Percentiles rank a stretch among this genome's conserved stretches.
Conservation (phyloP, 768 basidiomycete species). For the Calocera viscosa region DNA sequence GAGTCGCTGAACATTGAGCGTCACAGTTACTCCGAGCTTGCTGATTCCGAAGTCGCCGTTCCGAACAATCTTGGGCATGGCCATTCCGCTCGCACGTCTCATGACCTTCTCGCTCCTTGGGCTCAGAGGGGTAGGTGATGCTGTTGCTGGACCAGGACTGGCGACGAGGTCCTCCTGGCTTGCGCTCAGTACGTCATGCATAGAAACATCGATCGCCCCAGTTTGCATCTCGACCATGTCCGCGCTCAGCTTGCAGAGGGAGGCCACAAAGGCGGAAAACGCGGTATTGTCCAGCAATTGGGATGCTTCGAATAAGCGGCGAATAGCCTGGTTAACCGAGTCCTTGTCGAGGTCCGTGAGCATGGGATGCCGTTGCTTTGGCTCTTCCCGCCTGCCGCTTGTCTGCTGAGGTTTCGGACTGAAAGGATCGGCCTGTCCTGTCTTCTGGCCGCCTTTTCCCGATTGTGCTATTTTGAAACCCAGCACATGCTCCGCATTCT, state of each 20-base stretch:
- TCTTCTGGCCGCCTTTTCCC: background rate
- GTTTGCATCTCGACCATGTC: conserved; percentile 89
- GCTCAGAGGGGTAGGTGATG: background rate
- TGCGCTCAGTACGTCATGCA: conserved; percentile 11
- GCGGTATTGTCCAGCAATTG: conserved; percentile 72
- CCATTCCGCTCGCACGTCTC: background rate
- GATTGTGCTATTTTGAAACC: conserved; percentile 22
- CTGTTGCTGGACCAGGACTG: background rate
- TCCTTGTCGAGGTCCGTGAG: conserved; percentile 65
- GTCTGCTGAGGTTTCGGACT: conserved; percentile 21
- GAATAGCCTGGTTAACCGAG: conserved; percentile 57
- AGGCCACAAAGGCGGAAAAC: conserved; percentile 63
- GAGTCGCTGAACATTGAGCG: conserved; percentile 76
- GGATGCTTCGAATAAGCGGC: conserved; percentile 74
- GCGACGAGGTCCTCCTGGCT: background rate
- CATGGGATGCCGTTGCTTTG: conserved; percentile 42
- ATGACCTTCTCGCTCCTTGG: conserved; percentile 7
- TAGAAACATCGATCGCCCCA: background rate
- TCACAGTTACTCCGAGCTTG: conserved; percentile 65
- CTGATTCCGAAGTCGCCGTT: conserved; percentile 82
- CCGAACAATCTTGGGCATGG: background rate
- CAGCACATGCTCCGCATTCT: conserved; percentile 90
- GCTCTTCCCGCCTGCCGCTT: conserved; percentile 22
- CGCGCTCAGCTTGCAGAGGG: conserved; percentile 71
- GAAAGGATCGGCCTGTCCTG: background rate